phyloP scores from a whole-genome alignment of 2,329 filamentous ascomycete genomes.

The Alternaria rosae region DNA sequence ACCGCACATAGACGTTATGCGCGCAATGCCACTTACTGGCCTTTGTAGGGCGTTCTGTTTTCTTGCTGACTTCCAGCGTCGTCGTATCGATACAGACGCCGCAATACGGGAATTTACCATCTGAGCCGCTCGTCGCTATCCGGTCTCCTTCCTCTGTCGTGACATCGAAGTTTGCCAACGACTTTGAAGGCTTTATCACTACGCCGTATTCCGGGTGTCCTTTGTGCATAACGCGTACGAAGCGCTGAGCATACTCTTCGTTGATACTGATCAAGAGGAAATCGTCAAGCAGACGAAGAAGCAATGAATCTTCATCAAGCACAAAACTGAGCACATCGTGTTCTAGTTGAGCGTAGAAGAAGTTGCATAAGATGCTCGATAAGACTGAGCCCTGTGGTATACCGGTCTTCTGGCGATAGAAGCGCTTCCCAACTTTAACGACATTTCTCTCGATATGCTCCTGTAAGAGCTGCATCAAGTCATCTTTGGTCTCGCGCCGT shows the following conservation, averaged over 20 bases:
- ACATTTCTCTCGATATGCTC: constrained; percentile 87
- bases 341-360: constrained; percentile 94
- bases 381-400: constrained; percentile 94
- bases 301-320: constrained; percentile 63
- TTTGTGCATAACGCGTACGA: constrained; percentile 80
- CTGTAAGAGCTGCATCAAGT: constrained; percentile 73
- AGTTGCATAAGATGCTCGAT: constrained; percentile 88
- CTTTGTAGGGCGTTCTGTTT: constrained; percentile 62
- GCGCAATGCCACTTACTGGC: constrained; percentile 52
- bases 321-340: constrained; percentile 72
- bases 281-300: constrained; percentile 88
- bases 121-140: constrained; percentile 49
- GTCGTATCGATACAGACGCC: constrained; percentile 77
- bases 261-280: constrained; percentile 87
- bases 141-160: constrained; percentile 60
- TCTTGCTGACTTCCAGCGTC: constrained; percentile 77
- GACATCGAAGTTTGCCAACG: constrained; percentile 81
- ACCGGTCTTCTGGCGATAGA: constrained; percentile 84
- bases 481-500: constrained; percentile 62
- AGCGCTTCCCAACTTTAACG: constrained; percentile 86
- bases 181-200: constrained; percentile 77
- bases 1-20: background rate
- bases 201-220: constrained; percentile 85
- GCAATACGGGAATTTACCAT: constrained; percentile 83
- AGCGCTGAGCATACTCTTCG: constrained; percentile 69